Base-by-base conservation (phyloP, 805 yeast genomes). In the Sugiyamaella mastotermitis region DNA sequence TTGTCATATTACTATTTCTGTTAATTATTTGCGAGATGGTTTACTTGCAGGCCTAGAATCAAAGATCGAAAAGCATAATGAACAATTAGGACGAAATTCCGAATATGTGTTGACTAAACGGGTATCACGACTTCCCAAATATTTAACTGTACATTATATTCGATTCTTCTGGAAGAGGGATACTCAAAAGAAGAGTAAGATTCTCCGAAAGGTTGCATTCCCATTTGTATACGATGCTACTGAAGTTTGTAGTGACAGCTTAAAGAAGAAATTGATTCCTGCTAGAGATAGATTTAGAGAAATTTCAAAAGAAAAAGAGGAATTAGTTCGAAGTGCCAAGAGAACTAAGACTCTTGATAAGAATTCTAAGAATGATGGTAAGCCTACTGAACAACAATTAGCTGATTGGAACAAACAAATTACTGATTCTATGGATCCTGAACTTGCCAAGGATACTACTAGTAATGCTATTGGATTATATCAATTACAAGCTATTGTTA, bases 141-240 rank as follows among this genome's bases (percentile, higher is more conserved):
- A 80, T 57, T 69, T 92, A 50, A 83, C 90, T 7, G 86, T 92
- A 29, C 94, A 92, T 58, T 92, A 83, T 62, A 92, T 92, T 46
- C 75, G 99, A 56, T 92, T 92, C 58, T 92, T 78, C 61, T 92
- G 98, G 98, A 84, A 90, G 58, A 76, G 90, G 56, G 94, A 90
- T 41, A 83, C 94, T 3, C 76, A 76, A 48, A 83, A 82, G 62
- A 92, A 92, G 66, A 83, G 95, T 14, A 92, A 92, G 64, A 92
- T 92, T 57, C 70, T 92, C 58, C 79, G 98, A 58, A 86, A 82
- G 64, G 98, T 92, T 18, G 83, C 80, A 47, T 92, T 92, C 65
- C 99, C 99, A 29, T 83, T 87, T 63, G 40, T 25, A 19, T 67
- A 90, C 41, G 99, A 92, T 58, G 69, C 86, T 27, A 74, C 88